Base-by-base conservation (phyloP, 257 asterid genomes). In the Petrea volubilis region DNA sequence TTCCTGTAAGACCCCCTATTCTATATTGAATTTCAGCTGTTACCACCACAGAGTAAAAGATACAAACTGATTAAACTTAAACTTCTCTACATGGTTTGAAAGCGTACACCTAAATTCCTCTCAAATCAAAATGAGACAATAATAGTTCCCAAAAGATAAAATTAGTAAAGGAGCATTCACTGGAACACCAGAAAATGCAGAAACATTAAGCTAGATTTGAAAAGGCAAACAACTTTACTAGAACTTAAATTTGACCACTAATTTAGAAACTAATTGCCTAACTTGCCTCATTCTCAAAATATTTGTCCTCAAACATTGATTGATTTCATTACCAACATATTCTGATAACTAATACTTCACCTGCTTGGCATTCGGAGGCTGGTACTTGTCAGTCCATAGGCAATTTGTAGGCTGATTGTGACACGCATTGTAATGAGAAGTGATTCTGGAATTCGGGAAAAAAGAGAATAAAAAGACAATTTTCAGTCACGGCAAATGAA, bases 311-410 rank as follows among this genome's bases (percentile, higher is more conserved):
- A 58, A 47, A 20, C 23, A 60, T 24, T 2, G 51, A 67, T 33
- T 5, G 14, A 31, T 28, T 46, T 55, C 34, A 56, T 31, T 57
- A 23, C 7, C 10, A 70, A 23, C 57, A 72, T 36, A 46, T 29
- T 67, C 13, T 25, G 59, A 29, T 0, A 4, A 43, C 64, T 64
- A 61, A 70, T 46, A 76, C 70, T 74, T 71, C 63, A 95, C 99
- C 99, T 95, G 90, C 52, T 78, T 77, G 72, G 92, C 85, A 80
- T 73, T 88, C 82, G 73, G 86, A 68, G 99, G 99, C 77, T 78
- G 90, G 82, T 90, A 90, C 79, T 90, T 95, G 83, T 92, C 88
- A 1, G 96, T 92, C 99, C 99, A 95, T 52, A 95, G 78, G 81
- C 90, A 80, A 76, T 87, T 92, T 67, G 78, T 84, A 13, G 77